Base-by-base conservation (phyloP, 495 filamentous ascomycete genomes). In the Aspergillus mulundensis region DNA sequence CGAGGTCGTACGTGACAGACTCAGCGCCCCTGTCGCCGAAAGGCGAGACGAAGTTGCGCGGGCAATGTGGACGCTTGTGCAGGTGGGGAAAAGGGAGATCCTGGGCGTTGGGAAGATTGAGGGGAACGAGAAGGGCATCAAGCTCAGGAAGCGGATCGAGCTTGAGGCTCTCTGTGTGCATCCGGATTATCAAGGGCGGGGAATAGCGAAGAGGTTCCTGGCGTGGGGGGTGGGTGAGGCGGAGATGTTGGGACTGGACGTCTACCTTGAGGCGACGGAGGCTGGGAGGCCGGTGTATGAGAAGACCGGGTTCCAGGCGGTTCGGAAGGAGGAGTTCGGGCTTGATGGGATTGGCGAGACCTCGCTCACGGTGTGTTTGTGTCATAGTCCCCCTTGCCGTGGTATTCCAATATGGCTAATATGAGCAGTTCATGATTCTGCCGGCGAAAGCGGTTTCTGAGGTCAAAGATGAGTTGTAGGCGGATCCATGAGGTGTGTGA, bases 221-320 rank as follows among this genome's bases (percentile, higher is more conserved):
- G 56, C 66, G 32, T 81, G 77, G 73, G 81, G 81, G 0, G 55
- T 77, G 5, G 59, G 67, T 21, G 70, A 69, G 61, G 82, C 80
- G 5, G 82, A 85, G 66, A 63, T 67, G 18, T 70, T 66, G n/a
- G 70, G 73, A 0, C 59, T 68, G 19, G 70, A 74, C 42, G 63
- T 77, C 6, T 86, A 78, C 65, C 61, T 86, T 7, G 82, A 84
- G 53, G 77, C 79, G 0, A 81, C 80, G 28, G 74, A 70, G 6
- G 70, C 68, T 6, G 82, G 83, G 7, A 67, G 68, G 32, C 65
- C 67, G 12, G 23, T 87, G 12, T 87, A 86, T 68, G 51, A 74
- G 45, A 76, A 73, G 56, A 60, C 74, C 57, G 83, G 84, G 6
- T 85, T 80, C 67, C 59, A 71, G 52, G 57, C 65, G 7, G 53